A percentile compares a stretch with the other conserved stretches of the same genome.
Conservation (phyloP, 495 filamentous ascomycete species). For the Evansstolkia leycettana region DNA sequence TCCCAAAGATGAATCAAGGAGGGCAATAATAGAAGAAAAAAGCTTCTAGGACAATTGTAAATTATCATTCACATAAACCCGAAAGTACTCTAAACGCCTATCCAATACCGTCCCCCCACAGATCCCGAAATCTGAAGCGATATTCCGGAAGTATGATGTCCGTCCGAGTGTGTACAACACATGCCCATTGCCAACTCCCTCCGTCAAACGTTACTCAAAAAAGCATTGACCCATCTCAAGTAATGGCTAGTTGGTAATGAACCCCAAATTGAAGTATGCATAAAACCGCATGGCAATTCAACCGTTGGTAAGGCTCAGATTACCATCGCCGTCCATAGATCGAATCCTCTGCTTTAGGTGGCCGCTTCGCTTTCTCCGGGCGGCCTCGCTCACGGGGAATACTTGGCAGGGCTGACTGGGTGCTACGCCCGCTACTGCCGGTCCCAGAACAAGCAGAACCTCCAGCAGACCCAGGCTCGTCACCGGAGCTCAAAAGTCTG, state of each 20-base stretch:
- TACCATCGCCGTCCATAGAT: constrained; percentile 37
- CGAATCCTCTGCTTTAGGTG: constrained; percentile 22
- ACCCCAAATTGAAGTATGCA: no score
- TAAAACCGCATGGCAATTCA: not conserved
- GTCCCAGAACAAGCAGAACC: not conserved
- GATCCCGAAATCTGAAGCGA: no score
- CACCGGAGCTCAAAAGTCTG: constrained; percentile 12
- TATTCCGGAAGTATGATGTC: no score
- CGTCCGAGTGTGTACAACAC: no score
- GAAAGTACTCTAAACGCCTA: no score
- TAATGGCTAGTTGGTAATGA: no score
- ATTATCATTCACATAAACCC: no score
- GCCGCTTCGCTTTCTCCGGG: constrained; percentile 10
- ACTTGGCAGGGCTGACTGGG: not conserved
- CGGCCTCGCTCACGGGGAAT: constrained; percentile 17
- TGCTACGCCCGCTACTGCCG: constrained; percentile 1
- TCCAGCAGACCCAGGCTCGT: constrained; percentile 7
- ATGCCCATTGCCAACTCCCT: no score
- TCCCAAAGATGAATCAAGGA: no score
- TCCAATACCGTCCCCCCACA: no score
- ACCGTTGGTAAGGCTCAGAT: constrained; percentile 2
- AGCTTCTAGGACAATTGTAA: not conserved
- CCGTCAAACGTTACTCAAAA: no score
- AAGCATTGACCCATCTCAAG: no score
- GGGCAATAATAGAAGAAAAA: not conserved